Base-by-base conservation (phyloP, 331 rosid genomes). In the Malus hybrid region DNA sequence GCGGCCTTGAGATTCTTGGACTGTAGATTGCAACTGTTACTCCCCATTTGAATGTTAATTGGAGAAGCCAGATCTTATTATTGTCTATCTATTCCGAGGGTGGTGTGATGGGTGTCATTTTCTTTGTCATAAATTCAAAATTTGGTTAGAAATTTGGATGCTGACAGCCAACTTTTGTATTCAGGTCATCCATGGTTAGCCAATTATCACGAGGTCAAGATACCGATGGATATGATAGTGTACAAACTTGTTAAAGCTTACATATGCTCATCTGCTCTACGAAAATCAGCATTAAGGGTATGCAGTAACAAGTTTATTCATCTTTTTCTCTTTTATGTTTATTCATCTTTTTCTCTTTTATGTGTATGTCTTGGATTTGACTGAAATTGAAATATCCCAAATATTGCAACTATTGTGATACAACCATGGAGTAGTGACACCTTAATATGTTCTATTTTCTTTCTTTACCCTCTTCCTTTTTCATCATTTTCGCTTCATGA, bases 111-210 rank as follows among this genome's bases (percentile, higher is more conserved):
- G 66, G 33, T 64, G 11, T 8, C 66, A 67, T 65, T 44, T 44
- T 11, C 61, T n/a, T 7, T 65, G 33, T 61, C 33, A 13, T 61
- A 12, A 61, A 61, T 61, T 61, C 33, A 61, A 4, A 27, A 28
- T 22, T 24, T 73, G 57, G 29, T 76, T 65, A 80, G 22, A 67
- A 27, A 22, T 60, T 34, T 13, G 48, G 61, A 66, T 71, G 62
- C 33, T 81, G 39, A 85, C 69, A 16, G 73, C 59, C 59, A 56
- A 63, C 19, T 79, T 75, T 77, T 80, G 32, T 83, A 68, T 28
- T 50, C 70, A 90, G 97, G 94, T 86, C 97, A 92, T 87, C 94
- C 97, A 7, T 92, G 97, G 97, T 81, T 92, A 79, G 81, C 80
- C 29, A 80, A 79, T 83, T 83, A 79, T 76, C 78, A 31, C 9